A percentile compares a stretch with the other conserved stretches of the same genome.
phyloP scores from a whole-genome alignment of 495 filamentous ascomycete genomes.

The Sordaria brevicollis region DNA sequence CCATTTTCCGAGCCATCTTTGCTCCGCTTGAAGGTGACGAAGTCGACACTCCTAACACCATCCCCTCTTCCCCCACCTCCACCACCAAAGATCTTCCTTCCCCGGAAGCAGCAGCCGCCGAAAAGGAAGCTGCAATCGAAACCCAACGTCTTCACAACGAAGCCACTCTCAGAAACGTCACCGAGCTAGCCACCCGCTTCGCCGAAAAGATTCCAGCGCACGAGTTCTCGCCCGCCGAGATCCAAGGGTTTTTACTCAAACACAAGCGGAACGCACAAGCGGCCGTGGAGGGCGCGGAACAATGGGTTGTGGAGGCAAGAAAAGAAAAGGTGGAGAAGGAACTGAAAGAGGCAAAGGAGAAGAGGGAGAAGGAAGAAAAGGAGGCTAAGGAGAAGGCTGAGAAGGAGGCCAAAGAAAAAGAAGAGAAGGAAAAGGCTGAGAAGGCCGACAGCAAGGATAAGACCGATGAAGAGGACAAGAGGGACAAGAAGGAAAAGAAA shows the following conservation, averaged over 20 bases:
- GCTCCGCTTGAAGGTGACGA: slow-evolving; percentile 34
- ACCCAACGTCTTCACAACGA: slow-evolving; percentile 26
- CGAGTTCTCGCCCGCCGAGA: slow-evolving; percentile 64
- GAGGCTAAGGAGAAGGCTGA: slow-evolving; percentile 24
- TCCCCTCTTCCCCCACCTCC: neutral
- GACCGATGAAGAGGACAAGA: too few relatives aligned
- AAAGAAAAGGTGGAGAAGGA: slow-evolving; percentile 50
- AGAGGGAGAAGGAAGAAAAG: slow-evolving; percentile 27
- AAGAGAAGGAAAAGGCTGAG: slow-evolving; percentile 11
- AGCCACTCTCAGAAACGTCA: slow-evolving; percentile 23
- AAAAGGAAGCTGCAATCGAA: slow-evolving; percentile 12
- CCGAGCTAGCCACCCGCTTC: slow-evolving; percentile 43
- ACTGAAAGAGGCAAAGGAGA: slow-evolving; percentile 34
- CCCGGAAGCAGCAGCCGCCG: slow-evolving; percentile 5
- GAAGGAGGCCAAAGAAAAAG: slow-evolving; percentile 18
- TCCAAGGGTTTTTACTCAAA: slow-evolving; percentile 65
- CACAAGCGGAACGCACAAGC: slow-evolving; percentile 53
- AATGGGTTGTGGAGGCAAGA: slow-evolving; percentile 47
- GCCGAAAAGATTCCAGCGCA: slow-evolving; percentile 48
- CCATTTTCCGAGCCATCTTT: slow-evolving; percentile 40
- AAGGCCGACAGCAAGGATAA: slow-evolving; percentile 5
- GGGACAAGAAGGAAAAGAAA: slow-evolving; percentile 6
- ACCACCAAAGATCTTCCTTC: neutral
- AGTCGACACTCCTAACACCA: neutral
- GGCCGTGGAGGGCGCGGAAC: slow-evolving; percentile 44